Conservation (phyloP, 177 flowering plant species). For the Telopea speciosissima region DNA sequence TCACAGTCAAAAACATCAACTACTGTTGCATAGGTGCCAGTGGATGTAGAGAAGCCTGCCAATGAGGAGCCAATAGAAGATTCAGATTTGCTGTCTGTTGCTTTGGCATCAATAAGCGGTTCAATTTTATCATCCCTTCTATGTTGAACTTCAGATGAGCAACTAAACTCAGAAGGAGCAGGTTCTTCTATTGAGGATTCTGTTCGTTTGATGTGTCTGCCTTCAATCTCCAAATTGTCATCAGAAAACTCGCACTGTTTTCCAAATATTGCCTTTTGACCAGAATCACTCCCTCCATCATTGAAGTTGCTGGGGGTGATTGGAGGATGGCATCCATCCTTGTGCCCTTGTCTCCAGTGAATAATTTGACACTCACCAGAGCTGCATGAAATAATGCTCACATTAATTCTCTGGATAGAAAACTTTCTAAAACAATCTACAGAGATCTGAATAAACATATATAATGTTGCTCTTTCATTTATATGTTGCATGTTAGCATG, state of each 20-base stretch:
- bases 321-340: slow-evolving; percentile 65
- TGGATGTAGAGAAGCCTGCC: slow-evolving; percentile 26
- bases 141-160: slow-evolving; percentile 13
- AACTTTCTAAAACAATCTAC: background rate
- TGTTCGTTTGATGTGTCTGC: slow-evolving; percentile 14
- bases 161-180: slow-evolving; percentile 12
- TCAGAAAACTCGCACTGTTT: slow-evolving; percentile 17
- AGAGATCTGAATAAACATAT: background rate
- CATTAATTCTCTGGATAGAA: background rate
- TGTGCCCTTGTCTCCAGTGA: slow-evolving; percentile 92
- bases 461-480: background rate
- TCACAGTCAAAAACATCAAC: slow-evolving; percentile 34
- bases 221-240: slow-evolving; percentile 22
- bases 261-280: slow-evolving; percentile 13
- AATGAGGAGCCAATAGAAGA: slow-evolving; percentile 24
- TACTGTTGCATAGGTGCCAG: slow-evolving; percentile 21
- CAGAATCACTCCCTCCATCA: slow-evolving; percentile 21
- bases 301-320: slow-evolving; percentile 8
- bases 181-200: slow-evolving; percentile 16
- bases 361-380: slow-evolving; percentile 88
- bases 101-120: slow-evolving; percentile 15
- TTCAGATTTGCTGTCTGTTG: slow-evolving; percentile 18
- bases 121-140: slow-evolving; percentile 23
- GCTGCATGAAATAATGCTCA: slow-evolving; percentile 33
- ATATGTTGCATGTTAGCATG: background rate